Evolutionary conservation across 2,329 filamentous ascomycete species (phyloP).

Genomic region (Pseudocercospora crystallina): DNA sequence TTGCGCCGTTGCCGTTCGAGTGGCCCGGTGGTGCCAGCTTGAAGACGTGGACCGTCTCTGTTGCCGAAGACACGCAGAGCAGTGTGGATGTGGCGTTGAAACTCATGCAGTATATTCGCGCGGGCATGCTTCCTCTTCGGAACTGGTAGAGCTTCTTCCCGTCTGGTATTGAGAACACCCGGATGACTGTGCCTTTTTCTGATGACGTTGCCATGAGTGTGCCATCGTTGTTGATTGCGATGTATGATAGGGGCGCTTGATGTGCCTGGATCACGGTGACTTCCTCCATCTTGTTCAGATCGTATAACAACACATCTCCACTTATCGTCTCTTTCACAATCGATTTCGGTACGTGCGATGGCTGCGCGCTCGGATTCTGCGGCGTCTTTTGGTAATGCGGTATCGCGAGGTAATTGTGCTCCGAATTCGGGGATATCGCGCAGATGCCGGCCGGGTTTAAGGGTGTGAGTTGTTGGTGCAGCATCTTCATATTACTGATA

Average conservation of each 20-base stretch:
- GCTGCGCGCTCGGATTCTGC: constrained; percentile 47
- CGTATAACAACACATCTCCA: constrained; percentile 90
- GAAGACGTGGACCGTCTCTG: constrained; percentile 96
- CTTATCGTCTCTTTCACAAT: constrained; percentile 70
- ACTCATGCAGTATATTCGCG: constrained; percentile 96
- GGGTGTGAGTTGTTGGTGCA: constrained; percentile 90
- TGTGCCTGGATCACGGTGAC: constrained; percentile 96
- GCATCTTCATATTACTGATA: constrained; percentile 95
- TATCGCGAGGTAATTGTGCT: constrained; percentile 94
- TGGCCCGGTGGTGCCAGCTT: constrained; percentile 60
- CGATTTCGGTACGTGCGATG: constrained; percentile 80
- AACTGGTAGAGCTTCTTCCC: constrained; percentile 96
- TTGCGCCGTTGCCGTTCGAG: constrained; percentile 18
- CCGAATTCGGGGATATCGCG: constrained; percentile 87
- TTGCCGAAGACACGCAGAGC: constrained; percentile 91
- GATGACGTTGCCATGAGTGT: constrained; percentile 91
- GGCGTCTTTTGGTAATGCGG: constrained; percentile 68
- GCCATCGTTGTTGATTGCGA: constrained; percentile 89
- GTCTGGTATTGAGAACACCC: constrained; percentile 87
- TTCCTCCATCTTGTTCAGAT: constrained; percentile 83
- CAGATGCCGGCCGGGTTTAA: constrained; percentile 87
- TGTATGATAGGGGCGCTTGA: constrained; percentile 83
- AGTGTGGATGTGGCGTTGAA: constrained; percentile 94
- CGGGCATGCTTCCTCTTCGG: constrained; percentile 89
- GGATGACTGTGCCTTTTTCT: constrained; percentile 95